These are phyloP conservation scores for Phylloporus rhodoxanthus DNA, from an alignment of 768 basidiomycete genomes.

Conservation along the genomic window DNA sequence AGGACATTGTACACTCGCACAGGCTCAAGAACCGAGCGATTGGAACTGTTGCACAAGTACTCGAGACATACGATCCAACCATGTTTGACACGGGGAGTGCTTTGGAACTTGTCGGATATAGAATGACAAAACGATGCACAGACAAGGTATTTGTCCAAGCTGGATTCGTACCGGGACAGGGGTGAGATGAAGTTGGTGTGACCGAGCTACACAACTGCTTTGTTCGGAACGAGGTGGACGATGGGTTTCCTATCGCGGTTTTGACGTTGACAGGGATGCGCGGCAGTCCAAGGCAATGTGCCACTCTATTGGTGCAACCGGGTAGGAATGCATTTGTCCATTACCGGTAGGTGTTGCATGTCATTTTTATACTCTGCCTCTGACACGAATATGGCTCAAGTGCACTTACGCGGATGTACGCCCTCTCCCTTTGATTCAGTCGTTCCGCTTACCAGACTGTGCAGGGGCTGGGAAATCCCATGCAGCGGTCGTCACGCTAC, in stretches of 20 bases:
- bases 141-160: conserved; percentile 65
- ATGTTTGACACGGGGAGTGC: too few relatives aligned
- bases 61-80: conserved; percentile 58
- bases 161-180: conserved; percentile 37
- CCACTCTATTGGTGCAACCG: conserved; percentile 77
- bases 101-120: conserved; percentile 68
- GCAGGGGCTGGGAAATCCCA: conserved; percentile 50
- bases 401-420: conserved; percentile 64
- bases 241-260: not conserved
- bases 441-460: not conserved
- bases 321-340: conserved; percentile 77
- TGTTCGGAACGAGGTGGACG: conserved; percentile 70
- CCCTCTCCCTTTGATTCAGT: not conserved
- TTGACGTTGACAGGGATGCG: conserved; percentile 41
- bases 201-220: conserved; percentile 82
- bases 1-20: conserved; percentile 67
- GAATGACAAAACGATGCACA: conserved; percentile 42
- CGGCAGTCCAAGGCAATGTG: too few relatives aligned
- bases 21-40: conserved; percentile 78
- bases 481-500: conserved; percentile 36
- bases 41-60: conserved; percentile 52
- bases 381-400: conserved; percentile 28
- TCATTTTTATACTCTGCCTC: not conserved
- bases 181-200: conserved; percentile 69
- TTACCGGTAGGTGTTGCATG: conserved; percentile 50